These are phyloP conservation scores for Pichia sp. DNA, from an alignment of 1,139 yeast species.

Conservation along the genomic window DNA sequence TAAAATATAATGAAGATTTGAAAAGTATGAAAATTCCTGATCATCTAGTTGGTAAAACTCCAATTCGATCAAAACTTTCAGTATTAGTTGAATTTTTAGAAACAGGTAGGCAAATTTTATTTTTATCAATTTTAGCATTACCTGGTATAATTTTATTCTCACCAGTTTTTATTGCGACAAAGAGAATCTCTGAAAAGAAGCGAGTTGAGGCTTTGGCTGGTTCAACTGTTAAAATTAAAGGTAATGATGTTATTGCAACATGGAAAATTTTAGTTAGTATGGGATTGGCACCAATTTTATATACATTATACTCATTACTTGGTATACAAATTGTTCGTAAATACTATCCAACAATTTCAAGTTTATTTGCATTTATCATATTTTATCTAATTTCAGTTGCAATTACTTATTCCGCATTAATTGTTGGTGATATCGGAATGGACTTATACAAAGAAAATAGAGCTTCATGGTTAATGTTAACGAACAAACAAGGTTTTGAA, in stretches of 20 bases:
- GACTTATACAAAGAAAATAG: conserved; percentile 77
- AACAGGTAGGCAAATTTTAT: conserved; percentile 47
- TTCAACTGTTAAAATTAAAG: conserved; percentile 84
- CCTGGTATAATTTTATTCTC: conserved; percentile 84
- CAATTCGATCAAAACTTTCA: conserved; percentile 35
- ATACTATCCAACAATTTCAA: conserved; percentile 30
- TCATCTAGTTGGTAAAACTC: conserved; percentile 74
- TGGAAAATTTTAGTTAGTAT: conserved; percentile 90
- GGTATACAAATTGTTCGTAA: conserved; percentile 43
- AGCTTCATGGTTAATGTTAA: conserved; percentile 72
- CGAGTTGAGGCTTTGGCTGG: conserved; percentile 78
- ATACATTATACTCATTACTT: conserved; percentile 68
- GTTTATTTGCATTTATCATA: conserved; percentile 36
- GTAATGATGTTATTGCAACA: conserved; percentile 89
- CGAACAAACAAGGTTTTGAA: conserved; percentile 49
- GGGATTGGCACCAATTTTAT: conserved; percentile 83
- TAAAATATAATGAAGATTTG: conserved; percentile 61
- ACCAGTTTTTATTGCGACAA: conserved; percentile 81
- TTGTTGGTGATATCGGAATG: conserved; percentile 89
- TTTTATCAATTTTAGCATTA: conserved; percentile 57
- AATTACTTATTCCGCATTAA: conserved; percentile 79
- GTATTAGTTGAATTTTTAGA: conserved; percentile 43
- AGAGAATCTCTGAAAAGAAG: conserved; percentile 61
- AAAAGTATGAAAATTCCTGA: conserved; percentile 73
- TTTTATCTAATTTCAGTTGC: conserved; percentile 55